Evolutionary conservation across 805 yeast species (phyloP).

Genomic region (Starmerella potacharoeniae): DNA sequence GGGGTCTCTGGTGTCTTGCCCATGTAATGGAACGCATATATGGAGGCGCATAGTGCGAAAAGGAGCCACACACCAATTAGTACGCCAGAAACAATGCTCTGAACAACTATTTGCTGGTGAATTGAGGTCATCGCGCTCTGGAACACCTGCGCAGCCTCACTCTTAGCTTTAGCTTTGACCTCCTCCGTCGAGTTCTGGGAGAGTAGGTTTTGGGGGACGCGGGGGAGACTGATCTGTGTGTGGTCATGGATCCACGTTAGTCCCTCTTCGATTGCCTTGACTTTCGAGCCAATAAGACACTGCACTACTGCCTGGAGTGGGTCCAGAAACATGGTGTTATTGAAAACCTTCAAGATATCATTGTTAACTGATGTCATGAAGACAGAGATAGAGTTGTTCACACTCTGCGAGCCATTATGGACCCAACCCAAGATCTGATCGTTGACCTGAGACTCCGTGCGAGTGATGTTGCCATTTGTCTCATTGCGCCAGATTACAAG

Average conservation of each 20-base stretch:
- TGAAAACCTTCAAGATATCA: conserved; percentile 50
- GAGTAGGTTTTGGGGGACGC: background rate
- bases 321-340: conserved; percentile 50
- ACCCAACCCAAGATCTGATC: conserved; percentile 57
- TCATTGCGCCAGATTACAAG: conserved; percentile 38
- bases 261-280: conserved; percentile 55
- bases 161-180: background rate
- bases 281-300: conserved; percentile 69
- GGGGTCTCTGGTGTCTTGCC: background rate
- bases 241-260: conserved; percentile 66
- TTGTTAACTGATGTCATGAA: conserved; percentile 51
- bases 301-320: conserved; percentile 60
- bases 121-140: background rate
- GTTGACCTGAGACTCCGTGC: conserved; percentile 46
- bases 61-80: conserved; percentile 18
- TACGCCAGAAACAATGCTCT: conserved; percentile 14
- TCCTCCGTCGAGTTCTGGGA: background rate
- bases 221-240: conserved; percentile 48
- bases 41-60: conserved; percentile 7
- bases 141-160: background rate
- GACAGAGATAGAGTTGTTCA: conserved; percentile 48
- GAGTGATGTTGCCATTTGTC: conserved; percentile 44
- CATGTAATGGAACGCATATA: background rate
- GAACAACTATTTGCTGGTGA: conserved; percentile 9
- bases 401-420: conserved; percentile 40